Conservation (phyloP, 257 asterid genomes). For the Solanum tacnaense region DNA sequence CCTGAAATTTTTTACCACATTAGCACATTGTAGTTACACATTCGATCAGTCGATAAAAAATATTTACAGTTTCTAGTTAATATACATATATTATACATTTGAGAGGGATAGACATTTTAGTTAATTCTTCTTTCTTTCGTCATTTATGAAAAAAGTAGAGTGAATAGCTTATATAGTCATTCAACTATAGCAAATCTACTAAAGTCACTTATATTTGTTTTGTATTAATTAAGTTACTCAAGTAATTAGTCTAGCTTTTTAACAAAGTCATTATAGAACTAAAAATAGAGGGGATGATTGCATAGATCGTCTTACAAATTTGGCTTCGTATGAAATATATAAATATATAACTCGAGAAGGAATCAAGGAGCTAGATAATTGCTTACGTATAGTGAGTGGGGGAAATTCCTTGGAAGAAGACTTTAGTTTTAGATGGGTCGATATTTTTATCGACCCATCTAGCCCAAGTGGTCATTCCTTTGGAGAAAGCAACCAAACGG, state of each 20-base stretch:
- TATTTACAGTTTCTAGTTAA: no score
- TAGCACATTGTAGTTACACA: background rate
- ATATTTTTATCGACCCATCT: conserved; percentile 65
- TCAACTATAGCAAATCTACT: background rate
- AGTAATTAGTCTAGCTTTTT: no score
- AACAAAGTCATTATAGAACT: background rate
- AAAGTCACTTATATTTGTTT: background rate
- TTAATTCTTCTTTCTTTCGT: background rate
- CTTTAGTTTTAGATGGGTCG: conserved; percentile 68
- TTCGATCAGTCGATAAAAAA: background rate
- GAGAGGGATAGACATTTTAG: background rate
- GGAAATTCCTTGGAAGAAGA: conserved; percentile 80
- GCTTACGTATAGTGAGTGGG: conserved; percentile 79
- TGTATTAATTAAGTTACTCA: background rate
- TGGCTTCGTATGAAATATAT: background rate
- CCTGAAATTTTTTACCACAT: conserved; percentile 10
- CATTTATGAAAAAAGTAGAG: background rate
- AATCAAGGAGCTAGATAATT: background rate
- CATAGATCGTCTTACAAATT: no score
- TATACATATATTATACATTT: no score
- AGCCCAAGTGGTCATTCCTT: conserved; percentile 88
- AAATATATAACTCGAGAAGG: background rate
- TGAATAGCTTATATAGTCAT: background rate
- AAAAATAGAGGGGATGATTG: no score
- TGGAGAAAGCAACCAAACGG: conserved; percentile 68